Evolutionary conservation across 495 filamentous ascomycete species (phyloP).

Genomic region (Penicillium alfredii): DNA sequence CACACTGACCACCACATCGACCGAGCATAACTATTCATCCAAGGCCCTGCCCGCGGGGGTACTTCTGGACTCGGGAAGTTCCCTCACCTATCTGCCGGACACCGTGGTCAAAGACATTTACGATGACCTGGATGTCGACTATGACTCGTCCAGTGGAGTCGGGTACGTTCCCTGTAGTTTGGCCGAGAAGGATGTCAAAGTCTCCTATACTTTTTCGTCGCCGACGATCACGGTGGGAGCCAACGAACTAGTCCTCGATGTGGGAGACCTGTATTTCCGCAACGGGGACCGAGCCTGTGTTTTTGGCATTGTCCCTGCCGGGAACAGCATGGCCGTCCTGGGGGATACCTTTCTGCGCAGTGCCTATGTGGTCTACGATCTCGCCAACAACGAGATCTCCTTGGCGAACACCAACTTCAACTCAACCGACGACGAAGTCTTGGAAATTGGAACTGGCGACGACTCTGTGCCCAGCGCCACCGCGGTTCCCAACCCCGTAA

Average conservation of each 20-base stretch:
- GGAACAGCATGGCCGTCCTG: constrained; percentile 60
- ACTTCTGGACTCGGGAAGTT: constrained; percentile 86
- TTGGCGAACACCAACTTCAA: constrained; percentile 85
- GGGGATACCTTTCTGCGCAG: constrained; percentile 92
- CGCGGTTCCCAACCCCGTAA: constrained; percentile 57
- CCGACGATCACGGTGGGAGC: constrained; percentile 66
- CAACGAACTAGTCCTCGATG: constrained; percentile 70
- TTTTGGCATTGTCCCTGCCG: constrained; percentile 72
- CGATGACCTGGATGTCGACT: constrained; percentile 56
- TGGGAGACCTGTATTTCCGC: constrained; percentile 50
- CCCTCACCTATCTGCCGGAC: constrained; percentile 82
- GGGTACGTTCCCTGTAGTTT: constrained; percentile 71
- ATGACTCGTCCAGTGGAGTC: constrained; percentile 41
- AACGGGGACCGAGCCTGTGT: constrained; percentile 60
- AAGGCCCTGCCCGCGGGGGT: constrained; percentile 55
- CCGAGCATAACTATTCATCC: constrained; percentile 42
- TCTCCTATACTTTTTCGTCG: constrained; percentile 65
- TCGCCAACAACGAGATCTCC: constrained; percentile 81
- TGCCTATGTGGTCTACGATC: constrained; percentile 89
- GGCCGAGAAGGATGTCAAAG: constrained; percentile 46
- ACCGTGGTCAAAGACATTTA: constrained; percentile 58
- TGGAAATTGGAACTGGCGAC: constrained; percentile 65
- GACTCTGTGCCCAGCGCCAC: constrained; percentile 66
- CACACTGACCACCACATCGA: constrained; percentile 39
- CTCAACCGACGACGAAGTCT: constrained; percentile 52